phyloP scores from a whole-genome alignment of 176 grass and related monocot species.

The Zoysia pacifica region DNA sequence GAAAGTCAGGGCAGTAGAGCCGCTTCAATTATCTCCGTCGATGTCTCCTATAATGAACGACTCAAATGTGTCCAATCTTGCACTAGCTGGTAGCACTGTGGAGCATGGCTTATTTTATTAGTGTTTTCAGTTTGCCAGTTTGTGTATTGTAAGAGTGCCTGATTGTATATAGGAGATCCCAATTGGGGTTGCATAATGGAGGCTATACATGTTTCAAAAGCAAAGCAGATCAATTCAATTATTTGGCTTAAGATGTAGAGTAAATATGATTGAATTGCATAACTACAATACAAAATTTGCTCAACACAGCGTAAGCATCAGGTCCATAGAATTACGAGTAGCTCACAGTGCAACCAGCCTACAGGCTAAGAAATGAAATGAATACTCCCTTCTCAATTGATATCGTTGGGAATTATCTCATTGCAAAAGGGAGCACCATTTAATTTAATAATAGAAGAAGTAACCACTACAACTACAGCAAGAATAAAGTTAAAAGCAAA shows the following conservation, averaged over 20 bases:
- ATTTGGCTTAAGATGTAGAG: background rate
- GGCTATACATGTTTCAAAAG: background rate
- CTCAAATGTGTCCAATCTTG: constrained; percentile 49
- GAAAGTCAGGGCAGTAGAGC: constrained; percentile 53
- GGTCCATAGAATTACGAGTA: background rate
- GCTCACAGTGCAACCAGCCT: background rate
- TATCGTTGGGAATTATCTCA: too few species aligned
- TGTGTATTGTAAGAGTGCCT: constrained; percentile 3
- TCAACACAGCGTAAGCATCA: background rate
- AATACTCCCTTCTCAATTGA: background rate
- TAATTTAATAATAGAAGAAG: background rate
- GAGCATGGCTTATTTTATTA: constrained; percentile 6
- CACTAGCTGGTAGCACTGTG: constrained; percentile 50
- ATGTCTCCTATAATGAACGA: constrained; percentile 35
- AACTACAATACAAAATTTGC: background rate
- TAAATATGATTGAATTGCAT: background rate
- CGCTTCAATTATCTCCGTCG: constrained; percentile 26
- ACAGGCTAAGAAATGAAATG: background rate
- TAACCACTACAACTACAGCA: constrained; percentile 3
- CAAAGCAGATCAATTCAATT: constrained; percentile 3
- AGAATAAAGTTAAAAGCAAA: constrained; percentile 3
- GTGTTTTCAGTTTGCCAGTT: constrained; percentile 11
- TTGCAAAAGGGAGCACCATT: background rate
- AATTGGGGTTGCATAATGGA: constrained; percentile 4
- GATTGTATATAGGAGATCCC: constrained; percentile 1